Conservation (phyloP, 202 grass and related monocot species). For the Zizania palustris region DNA sequence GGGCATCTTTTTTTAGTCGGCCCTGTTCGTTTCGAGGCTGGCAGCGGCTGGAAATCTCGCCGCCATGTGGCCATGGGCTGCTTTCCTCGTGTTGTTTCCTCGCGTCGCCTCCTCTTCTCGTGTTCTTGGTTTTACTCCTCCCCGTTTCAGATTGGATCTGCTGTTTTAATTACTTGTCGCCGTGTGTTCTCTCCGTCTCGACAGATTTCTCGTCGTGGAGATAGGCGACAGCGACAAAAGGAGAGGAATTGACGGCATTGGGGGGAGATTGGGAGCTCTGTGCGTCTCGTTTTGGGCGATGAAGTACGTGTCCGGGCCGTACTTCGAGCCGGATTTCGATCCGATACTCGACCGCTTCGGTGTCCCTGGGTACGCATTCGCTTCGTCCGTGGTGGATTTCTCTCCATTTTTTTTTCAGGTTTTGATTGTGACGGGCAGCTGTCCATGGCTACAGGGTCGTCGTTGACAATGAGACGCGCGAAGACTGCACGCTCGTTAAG, state of each 20-base stretch:
- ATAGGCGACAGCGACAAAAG: background rate
- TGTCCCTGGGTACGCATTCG: constrained; percentile 41
- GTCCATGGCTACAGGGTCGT: constrained; percentile 54
- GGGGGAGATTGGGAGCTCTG: background rate
- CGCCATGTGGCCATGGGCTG: constrained; percentile 8
- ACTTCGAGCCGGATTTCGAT: constrained; percentile 88
- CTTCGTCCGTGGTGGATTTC: background rate
- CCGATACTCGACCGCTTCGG: constrained; percentile 56
- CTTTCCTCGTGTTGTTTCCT: constrained; percentile 31
- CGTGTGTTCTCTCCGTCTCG: background rate
- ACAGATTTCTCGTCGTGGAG: constrained; percentile 27
- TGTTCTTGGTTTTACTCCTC: background rate
- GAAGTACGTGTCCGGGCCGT: constrained; percentile 65
- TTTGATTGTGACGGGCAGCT: background rate
- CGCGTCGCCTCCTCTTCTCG: no score
- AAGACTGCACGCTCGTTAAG: constrained; percentile 73
- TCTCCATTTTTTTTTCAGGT: background rate
- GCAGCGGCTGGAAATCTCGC: background rate
- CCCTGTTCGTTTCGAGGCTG: background rate
- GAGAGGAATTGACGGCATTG: background rate
- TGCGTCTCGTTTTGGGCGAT: constrained; percentile 1
- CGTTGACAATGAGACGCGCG: constrained; percentile 75
- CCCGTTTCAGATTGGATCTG: constrained; percentile 50
- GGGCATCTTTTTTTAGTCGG: background rate
- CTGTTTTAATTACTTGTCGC: constrained; percentile 1